Evolutionary conservation across 2,329 filamentous ascomycete species (phyloP).

Genomic region (Talaromyces sp.): DNA sequence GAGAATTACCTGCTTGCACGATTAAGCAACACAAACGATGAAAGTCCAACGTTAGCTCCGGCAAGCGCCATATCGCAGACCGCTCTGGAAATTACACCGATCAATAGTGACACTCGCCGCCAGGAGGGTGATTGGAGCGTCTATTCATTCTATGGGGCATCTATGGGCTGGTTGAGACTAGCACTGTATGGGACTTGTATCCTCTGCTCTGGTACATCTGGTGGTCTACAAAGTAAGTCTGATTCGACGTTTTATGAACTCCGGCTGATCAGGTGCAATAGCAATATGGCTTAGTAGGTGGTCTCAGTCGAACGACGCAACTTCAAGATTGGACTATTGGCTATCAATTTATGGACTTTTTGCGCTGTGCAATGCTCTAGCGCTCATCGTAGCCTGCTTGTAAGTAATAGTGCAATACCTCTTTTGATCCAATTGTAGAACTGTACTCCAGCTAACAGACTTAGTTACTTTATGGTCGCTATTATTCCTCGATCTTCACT

Average conservation of each 20-base stretch:
- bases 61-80: not conserved
- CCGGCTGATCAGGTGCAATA: not conserved
- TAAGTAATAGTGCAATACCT: not conserved
- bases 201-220: slow-evolving; percentile 3
- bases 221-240: slow-evolving; percentile 2
- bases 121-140: slow-evolving; percentile 34
- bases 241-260: not conserved
- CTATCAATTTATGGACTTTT: slow-evolving; percentile 6
- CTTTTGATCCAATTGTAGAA: not conserved
- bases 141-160: slow-evolving; percentile 2
- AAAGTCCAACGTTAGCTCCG: not conserved
- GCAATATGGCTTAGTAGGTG: slow-evolving; percentile 12
- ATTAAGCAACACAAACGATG: not conserved
- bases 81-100: not conserved
- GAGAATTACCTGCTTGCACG: not conserved
- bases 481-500: slow-evolving; percentile 8
- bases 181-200: not conserved
- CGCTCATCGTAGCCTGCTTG: slow-evolving; percentile 1
- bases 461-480: slow-evolving; percentile 2
- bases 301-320: not conserved
- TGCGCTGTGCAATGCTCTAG: slow-evolving; percentile 8
- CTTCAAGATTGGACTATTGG: slow-evolving; percentile 6
- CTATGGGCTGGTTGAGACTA: slow-evolving; percentile 9
- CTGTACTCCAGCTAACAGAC: not conserved
- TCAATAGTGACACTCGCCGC: not conserved